Evolutionary conservation across 2,329 filamentous ascomycete genomes (phyloP), one percentile per base, ranked within the genome.

Genomic region (Talaromyces sp.): DNA sequence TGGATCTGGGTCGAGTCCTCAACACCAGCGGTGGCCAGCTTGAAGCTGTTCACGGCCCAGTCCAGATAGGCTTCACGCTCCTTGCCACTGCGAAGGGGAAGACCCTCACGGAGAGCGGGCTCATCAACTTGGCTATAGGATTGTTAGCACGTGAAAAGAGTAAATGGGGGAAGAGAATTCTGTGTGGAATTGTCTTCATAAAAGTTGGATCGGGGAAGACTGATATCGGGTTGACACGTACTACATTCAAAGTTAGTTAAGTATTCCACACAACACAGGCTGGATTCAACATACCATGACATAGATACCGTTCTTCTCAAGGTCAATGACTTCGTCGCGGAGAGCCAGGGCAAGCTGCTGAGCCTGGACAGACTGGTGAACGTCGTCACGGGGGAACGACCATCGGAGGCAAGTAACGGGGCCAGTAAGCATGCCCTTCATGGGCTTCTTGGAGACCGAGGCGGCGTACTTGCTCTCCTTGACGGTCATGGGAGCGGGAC

Each of bases 381-480:
- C 90, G 75, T 99, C 95, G 77, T 97, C 93, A 90, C 95, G 95
- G 72, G 95, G 95, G 91, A 98, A 99, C 64, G 95, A 99, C 95
- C 95, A 99, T 80, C 95, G 89, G 72, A 99, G 84, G 83, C 95
- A 99, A 74, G 95, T 99, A 82, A 99, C 96, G 70, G 95, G 95
- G 63, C 95, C 95, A 80, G 95, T 99, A 77, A 99, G 88, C 95
- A 99, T 99, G 79, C 95, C 95, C 91, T 99, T 99, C 95, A 99
- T 98, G 81, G 95, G 93, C 87, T 97, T 98, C 84, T 90, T 93
- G 78, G 93, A 93, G 79, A 97, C 86, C 60, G 89, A 93, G 65
- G 92, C 93, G 69, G 95, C 95, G 82, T 96, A 99, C 85, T 98
- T 96, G 80, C 91, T 96, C 86, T 99, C 95, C 89, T 99, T 99